phyloP scores from a whole-genome alignment of 129 eudicot genomes.

The Flaveria ramosissima region DNA sequence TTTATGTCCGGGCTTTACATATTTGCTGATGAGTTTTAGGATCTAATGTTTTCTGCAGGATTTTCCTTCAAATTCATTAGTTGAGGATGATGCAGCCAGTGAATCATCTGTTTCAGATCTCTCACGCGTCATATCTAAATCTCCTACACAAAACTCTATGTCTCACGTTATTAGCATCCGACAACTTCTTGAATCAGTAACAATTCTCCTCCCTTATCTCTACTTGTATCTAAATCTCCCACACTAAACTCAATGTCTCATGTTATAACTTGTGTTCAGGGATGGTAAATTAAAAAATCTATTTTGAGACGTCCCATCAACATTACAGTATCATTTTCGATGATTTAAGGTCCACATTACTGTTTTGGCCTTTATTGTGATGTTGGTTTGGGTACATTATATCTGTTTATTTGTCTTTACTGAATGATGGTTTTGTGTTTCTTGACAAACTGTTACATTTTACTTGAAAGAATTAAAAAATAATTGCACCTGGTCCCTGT shows the following conservation, averaged over 20 bases:
- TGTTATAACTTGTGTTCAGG: background rate
- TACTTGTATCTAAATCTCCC: background rate
- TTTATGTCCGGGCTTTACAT: background rate
- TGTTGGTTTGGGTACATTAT: background rate
- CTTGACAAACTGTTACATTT: background rate
- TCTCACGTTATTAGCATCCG: slow-evolving; percentile 88
- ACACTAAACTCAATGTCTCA: no score
- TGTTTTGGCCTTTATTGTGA: background rate
- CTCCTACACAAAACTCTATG: slow-evolving; percentile 66
- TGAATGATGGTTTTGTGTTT: background rate
- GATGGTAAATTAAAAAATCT: background rate
- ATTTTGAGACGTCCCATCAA: slow-evolving; percentile 5
- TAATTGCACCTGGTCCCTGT: slow-evolving; percentile 4
- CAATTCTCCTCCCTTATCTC: slow-evolving; percentile 12
- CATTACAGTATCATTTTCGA: background rate
- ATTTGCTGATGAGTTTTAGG: background rate
- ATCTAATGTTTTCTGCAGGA: slow-evolving; percentile 54
- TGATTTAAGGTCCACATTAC: background rate
- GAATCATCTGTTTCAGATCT: slow-evolving; percentile 71
- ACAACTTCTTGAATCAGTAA: slow-evolving; percentile 92
- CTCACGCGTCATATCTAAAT: slow-evolving; percentile 59
- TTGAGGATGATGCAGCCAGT: slow-evolving; percentile 75
- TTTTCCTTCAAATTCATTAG: slow-evolving; percentile 54
- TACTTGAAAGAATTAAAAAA: background rate
- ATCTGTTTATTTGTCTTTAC: background rate